phyloP scores from a whole-genome alignment of 345 rosid species.

The Gossypium anomalum region DNA sequence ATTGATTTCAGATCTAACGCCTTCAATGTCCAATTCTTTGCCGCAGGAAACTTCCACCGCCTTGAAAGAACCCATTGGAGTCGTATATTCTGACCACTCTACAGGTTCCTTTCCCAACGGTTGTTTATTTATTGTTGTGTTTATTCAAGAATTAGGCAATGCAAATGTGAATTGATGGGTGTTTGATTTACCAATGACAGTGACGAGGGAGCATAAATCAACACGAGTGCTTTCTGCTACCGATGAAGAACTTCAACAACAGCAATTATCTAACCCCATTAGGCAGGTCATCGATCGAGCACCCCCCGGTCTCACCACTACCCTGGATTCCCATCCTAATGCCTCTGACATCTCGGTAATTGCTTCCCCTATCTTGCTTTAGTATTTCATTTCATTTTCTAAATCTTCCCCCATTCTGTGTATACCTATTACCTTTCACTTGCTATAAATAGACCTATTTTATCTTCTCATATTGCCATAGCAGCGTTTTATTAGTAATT shows the following conservation, averaged over 20 bases:
- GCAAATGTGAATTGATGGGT: slow-evolving; percentile 3
- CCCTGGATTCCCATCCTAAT: slow-evolving; percentile 1
- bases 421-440: background rate
- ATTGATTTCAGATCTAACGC: slow-evolving; percentile 23
- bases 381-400: slow-evolving; percentile 22
- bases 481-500: background rate
- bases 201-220: slow-evolving; percentile 53
- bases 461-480: background rate
- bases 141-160: background rate
- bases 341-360: slow-evolving; percentile 1
- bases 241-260: slow-evolving; percentile 38
- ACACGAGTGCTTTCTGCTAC: slow-evolving; percentile 73
- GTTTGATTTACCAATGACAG: slow-evolving; percentile 31
- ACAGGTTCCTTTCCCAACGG: slow-evolving; percentile 8
- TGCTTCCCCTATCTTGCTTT: background rate
- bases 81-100: slow-evolving; percentile 44
- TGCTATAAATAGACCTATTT: background rate
- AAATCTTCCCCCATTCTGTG: slow-evolving; percentile 38
- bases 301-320: background rate
- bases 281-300: slow-evolving; percentile 42
- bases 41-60: slow-evolving; percentile 51
- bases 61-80: slow-evolving; percentile 49
- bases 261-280: slow-evolving; percentile 43
- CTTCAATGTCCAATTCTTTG: slow-evolving; percentile 11
- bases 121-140: background rate